phyloP scores from a whole-genome alignment of 2,329 filamentous ascomycete species.

The Aspergillus caelatus region DNA sequence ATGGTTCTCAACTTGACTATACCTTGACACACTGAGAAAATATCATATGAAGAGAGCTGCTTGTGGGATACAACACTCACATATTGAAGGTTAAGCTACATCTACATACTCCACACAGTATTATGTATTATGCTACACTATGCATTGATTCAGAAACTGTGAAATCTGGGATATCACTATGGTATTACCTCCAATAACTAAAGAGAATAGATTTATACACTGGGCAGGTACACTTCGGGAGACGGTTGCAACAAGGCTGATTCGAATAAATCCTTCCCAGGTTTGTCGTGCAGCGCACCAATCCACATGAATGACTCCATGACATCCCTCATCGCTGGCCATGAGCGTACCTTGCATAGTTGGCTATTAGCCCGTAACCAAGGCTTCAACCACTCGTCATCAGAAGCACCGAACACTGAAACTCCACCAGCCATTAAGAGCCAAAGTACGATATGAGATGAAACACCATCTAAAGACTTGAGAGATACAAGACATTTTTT shows the following conservation, averaged over 20 bases:
- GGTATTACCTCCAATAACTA: not conserved
- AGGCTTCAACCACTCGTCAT: not conserved
- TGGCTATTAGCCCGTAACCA: not conserved
- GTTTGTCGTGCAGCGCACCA: not conserved
- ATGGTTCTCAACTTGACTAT: not conserved
- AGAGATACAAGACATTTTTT: not conserved
- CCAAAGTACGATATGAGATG: slow-evolving; percentile 3
- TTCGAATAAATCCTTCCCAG: slow-evolving; percentile 2
- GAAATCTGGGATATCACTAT: too few relatives aligned
- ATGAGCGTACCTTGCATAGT: not conserved
- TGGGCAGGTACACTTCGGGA: not conserved
- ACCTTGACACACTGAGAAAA: not conserved
- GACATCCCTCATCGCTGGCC: not conserved
- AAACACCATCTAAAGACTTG: not conserved
- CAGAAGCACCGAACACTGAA: not conserved
- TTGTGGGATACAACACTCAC: not conserved
- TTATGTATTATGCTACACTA: too few relatives aligned
- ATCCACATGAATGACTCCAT: slow-evolving; percentile 7
- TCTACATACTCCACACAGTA: not conserved
- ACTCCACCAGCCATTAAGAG: not conserved
- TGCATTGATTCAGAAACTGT: too few relatives aligned
- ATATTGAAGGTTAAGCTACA: not conserved
- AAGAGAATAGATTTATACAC: not conserved
- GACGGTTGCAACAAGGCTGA: not conserved
- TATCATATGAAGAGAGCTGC: not conserved